Evolutionary conservation across 2,329 filamentous ascomycete genomes (phyloP), one percentile per base, ranked within the genome.

Genomic region (Metarhizium anisopliae): DNA sequence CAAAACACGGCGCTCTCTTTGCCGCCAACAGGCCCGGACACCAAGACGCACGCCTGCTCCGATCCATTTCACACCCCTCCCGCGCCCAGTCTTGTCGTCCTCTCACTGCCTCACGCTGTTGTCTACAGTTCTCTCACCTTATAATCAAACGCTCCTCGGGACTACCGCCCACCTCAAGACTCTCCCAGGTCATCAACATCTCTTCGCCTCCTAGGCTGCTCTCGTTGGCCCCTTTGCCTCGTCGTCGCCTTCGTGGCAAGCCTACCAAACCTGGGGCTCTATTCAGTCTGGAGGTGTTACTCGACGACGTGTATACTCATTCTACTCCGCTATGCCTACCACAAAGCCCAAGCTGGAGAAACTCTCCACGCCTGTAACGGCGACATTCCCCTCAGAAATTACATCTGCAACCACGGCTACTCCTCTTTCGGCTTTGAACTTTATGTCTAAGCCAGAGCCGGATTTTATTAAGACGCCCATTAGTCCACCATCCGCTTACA

Each of bases 401-500:
- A 77, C 79, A 57, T 85, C 84, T 63, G 78, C 83, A 56, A 83
- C 83, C 60, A 82, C 85, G 50, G 82, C 80, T 61, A 92, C 86
- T 61, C 89, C 89, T 51, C 78, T 88, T 66, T 84, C 68, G 59
- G 76, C 70, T 56, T 66, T 71, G 56, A 71, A 67, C 36, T 71
- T 71, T 57, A 62, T 66, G 47, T 70, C 67, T 60, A 72, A 72
- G 59, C 70, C 74, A 8, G 74, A 72, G 38, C 68, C 74, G 7
- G 76, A 77, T 56, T 78, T 81, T 63, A 82, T 92, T 76, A 93
- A 92, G 73, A 96, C 92, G 4, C 92, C 92, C 51, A 95, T 97
- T 70, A 95, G 89, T 53, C 93, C 93, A 53, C 93, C 93, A 3
- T 78, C 82, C 25, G 92, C 93, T 56, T 97, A 97, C 69, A 87